phyloP scores from a whole-genome alignment of 768 basidiomycete genomes.

The Rhodotorula babjevae region DNA sequence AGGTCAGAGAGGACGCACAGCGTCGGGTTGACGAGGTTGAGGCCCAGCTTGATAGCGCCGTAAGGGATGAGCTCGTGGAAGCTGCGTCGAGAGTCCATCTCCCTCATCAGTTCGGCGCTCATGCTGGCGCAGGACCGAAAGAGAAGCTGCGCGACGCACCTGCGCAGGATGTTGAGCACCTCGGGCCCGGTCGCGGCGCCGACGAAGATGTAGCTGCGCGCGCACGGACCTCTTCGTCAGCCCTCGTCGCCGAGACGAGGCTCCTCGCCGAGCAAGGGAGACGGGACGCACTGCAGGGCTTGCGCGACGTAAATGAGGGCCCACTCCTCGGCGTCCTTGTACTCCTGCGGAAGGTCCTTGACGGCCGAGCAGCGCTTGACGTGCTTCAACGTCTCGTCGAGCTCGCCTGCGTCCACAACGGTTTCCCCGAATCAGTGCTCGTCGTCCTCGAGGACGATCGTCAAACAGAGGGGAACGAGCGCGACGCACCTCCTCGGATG shows the following conservation, averaged over 20 bases:
- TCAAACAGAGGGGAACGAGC: no score
- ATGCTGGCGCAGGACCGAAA: no score
- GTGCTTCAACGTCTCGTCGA: constrained; percentile 26
- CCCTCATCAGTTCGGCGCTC: no score
- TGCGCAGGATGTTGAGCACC: constrained; percentile 23
- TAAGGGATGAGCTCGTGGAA: constrained; percentile 38
- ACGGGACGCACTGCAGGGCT: constrained; percentile 24
- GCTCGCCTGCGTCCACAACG: constrained; percentile 12
- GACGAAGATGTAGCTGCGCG: constrained; percentile 34
- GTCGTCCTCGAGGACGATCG: not conserved
- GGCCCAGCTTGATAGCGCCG: constrained; percentile 29
- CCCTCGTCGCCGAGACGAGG: no score
- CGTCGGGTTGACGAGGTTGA: constrained; percentile 34
- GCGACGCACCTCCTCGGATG: constrained; percentile 14
- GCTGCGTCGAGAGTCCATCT: not conserved
- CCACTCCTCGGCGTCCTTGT: constrained; percentile 35
- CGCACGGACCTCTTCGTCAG: no score
- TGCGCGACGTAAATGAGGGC: constrained; percentile 34
- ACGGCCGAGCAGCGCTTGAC: not conserved
- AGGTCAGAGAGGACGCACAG: constrained; percentile 6
- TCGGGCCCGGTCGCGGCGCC: constrained; percentile 21
- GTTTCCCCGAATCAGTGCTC: not conserved
- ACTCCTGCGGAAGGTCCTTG: constrained; percentile 19
- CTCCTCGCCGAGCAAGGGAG: no score
- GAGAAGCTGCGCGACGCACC: not conserved